These are phyloP conservation scores for Trichoderma endophyticum DNA, from an alignment of 2,329 filamentous ascomycete genomes.

Conservation along the genomic window DNA sequence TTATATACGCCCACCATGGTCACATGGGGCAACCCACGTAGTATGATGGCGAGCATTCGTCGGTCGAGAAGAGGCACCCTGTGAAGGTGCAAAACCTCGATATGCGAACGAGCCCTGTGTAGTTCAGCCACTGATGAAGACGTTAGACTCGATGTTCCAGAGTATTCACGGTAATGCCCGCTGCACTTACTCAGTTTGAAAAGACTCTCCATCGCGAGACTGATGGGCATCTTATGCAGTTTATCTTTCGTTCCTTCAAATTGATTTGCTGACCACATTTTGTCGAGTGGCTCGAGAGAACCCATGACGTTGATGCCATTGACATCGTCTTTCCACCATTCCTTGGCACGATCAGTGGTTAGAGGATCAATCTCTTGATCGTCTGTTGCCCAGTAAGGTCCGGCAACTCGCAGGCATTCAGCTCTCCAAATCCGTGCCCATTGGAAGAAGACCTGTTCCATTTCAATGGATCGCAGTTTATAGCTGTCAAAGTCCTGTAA, in stretches of 20 bases:
- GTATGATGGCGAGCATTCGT: slow-evolving; percentile 34
- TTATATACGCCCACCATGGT: slow-evolving; percentile 37
- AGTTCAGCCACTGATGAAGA: slow-evolving; percentile 27
- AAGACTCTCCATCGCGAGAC: slow-evolving; percentile 18
- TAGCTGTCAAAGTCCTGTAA: not conserved
- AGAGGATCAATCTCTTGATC: not conserved
- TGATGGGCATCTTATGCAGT: slow-evolving; percentile 18
- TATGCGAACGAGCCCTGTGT: slow-evolving; percentile 16
- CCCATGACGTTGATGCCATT: slow-evolving; percentile 6
- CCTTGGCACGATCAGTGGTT: not conserved
- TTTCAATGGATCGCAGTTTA: not conserved
- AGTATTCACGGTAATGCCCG: not conserved
- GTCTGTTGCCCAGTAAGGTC: not conserved
- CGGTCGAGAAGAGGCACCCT: slow-evolving; percentile 33
- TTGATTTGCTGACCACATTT: slow-evolving; percentile 22
- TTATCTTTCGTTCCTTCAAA: slow-evolving; percentile 15
- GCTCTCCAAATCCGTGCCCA: not conserved
- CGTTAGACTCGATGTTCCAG: not conserved
- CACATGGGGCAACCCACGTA: slow-evolving; percentile 32
- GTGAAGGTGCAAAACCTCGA: slow-evolving; percentile 31
- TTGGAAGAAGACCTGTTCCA: not conserved
- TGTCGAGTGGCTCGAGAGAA: not conserved
- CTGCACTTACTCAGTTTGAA: slow-evolving; percentile 28
- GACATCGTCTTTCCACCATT: not conserved
- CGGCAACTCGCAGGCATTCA: not conserved